These are phyloP conservation scores for Penicillium sp. DNA, from an alignment of 2,329 filamentous ascomycete genomes.

Conservation along the genomic window DNA sequence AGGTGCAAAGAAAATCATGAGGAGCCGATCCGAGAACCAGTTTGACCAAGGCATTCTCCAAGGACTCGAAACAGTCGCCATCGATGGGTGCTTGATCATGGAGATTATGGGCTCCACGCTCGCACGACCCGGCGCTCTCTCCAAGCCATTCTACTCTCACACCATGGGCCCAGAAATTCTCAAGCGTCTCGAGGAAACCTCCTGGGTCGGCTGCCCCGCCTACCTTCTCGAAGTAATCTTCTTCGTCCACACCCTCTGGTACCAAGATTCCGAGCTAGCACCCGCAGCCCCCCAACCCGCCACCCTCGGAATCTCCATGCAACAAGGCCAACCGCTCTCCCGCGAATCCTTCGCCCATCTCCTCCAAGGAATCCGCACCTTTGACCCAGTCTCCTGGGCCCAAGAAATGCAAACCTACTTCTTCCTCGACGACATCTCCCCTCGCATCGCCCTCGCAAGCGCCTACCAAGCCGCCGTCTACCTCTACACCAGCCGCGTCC, in stretches of 20 bases:
- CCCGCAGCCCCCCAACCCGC: slow-evolving; percentile 26
- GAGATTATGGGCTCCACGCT: slow-evolving; percentile 46
- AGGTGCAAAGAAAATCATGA: slow-evolving; percentile 50
- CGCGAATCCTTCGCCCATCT: slow-evolving; percentile 33
- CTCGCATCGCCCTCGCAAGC: slow-evolving; percentile 49
- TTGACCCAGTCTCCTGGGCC: slow-evolving; percentile 40
- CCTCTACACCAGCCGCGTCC: slow-evolving; percentile 41
- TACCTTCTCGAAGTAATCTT: slow-evolving; percentile 44
- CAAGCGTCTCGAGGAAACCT: slow-evolving; percentile 41
- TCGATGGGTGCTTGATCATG: slow-evolving; percentile 41
- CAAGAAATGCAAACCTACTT: slow-evolving; percentile 38
- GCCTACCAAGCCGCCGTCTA: slow-evolving; percentile 42
- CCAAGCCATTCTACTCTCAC: slow-evolving; percentile 40
- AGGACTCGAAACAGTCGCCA: slow-evolving; percentile 37
- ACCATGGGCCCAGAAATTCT: slow-evolving; percentile 37
- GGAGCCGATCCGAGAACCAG: slow-evolving; percentile 30
- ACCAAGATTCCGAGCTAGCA: slow-evolving; percentile 27
- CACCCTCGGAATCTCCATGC: slow-evolving; percentile 27
- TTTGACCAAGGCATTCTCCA: slow-evolving; percentile 28
- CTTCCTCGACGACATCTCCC: slow-evolving; percentile 49
- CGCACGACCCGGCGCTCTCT: slow-evolving; percentile 39
- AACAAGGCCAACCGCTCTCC: slow-evolving; percentile 28
- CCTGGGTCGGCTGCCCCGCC: slow-evolving; percentile 43
- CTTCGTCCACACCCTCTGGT: slow-evolving; percentile 41
- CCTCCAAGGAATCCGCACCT: slow-evolving; percentile 39